Base-by-base conservation (phyloP, 1,139 yeast genomes). In the Suhomyces panamericanus region DNA sequence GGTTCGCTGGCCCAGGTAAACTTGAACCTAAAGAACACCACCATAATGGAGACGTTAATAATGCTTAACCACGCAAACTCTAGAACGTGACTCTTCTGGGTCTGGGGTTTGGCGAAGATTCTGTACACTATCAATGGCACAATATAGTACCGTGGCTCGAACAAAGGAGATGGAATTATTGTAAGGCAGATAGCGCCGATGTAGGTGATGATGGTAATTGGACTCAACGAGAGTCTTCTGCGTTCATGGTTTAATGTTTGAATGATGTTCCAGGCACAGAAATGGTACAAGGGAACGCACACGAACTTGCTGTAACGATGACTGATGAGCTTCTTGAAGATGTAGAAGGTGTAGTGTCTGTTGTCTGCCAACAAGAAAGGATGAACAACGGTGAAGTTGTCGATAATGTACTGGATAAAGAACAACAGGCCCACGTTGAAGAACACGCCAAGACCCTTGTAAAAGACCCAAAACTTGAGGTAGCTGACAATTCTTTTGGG, bases 351-450 rank as follows among this genome's bases (percentile, higher is more conserved):
- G 61, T 83, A 89, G 62, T 93, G 99, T 51, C 99, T 80, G 66
- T 95, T 95, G 62, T 95, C 99, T 0, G 99, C 96, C 39, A 91
- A 72, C 34, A 93, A 64, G 63, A 91, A 95, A 10, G 98, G 97
- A 60, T 95, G 99, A 4, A 83, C 83, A 9, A 85, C 72, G 0
- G 96, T 87, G 59, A 78, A 85, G 43, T 73, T 70, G 33, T 80
- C 73, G 30, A 89, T 75, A 1, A 81, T 58, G 24, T 67, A 53
- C 49, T 70, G 72, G 28, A 89, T 80, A 0, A 64, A 52, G n/a
- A 49, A 53, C 42, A 55, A 62, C 13, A 54, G 52, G 20, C 42
- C 32, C 1, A 43, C 46, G 41, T 64, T 69, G 27, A 49, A 28
- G 2, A 54, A 24, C 2, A 39, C 10, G 41, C 57, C 54, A 13